Evolutionary conservation across 2,329 filamentous ascomycete genomes (phyloP), one percentile per base, ranked within the genome.

Genomic region (Xylariaceae sp.): DNA sequence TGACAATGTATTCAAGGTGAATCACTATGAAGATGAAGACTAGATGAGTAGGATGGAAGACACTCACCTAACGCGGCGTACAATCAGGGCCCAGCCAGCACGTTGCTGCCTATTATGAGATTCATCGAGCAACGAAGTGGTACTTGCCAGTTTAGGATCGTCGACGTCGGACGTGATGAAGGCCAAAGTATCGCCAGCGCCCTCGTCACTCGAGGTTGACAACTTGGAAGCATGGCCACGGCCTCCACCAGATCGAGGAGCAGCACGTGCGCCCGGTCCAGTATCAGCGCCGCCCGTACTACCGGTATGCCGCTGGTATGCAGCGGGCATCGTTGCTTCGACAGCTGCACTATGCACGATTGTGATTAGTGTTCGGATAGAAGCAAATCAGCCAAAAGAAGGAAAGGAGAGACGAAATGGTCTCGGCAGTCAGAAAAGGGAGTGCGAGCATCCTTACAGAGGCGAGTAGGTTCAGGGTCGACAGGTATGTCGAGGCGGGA

Each of bases 51-150:
- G 30, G 15, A 41, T 15, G 49, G 23, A 39, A n/a, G 18, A 44
- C 17, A 63, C 69, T 60, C 63, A 71, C 69, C 67, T 67, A 35
- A 68, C 54, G n/a, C 63, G 66, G 23, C 63, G 62, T 8, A 57
- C 52, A 5, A 69, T 53, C 30, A 64, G 59, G 13, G 50, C 58
- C 66, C 66, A 68, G 44, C 56, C 30, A 23, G 49, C 15, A 13
- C 15, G 56, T 53, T 58, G 60, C 49, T 61, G 54, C 41, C 61
- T 62, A 34, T 64, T 51, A 61, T 55, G 56, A 56, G 57, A 44
- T 39, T 56, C 58, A 44, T 66, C 58, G 37, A 65, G 52, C 23
- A 62, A 48, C 11, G 58, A 58, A 44, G 55, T 56, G 48, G 64
- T n/a, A 51, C 56, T 61, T 52, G 60, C 53, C 39, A 57, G 54